Evolutionary conservation across 2,329 filamentous ascomycete genomes (phyloP).

Genomic region (Arthrobotrys pseudoclavata): DNA sequence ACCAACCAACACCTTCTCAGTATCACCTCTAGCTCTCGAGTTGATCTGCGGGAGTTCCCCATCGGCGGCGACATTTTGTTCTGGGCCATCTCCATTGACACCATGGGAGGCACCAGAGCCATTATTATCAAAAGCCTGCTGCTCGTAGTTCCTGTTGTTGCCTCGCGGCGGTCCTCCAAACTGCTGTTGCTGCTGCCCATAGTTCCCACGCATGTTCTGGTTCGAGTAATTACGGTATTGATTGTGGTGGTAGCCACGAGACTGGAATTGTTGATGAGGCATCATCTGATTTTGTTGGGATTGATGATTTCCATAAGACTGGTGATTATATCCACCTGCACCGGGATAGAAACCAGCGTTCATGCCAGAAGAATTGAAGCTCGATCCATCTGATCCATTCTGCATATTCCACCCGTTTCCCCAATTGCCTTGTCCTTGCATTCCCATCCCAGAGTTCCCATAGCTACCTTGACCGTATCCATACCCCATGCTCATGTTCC

Average conservation of each 20-base stretch:
- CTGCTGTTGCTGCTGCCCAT: slow-evolving; percentile 55
- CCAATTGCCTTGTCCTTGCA: slow-evolving; percentile 60
- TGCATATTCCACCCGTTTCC: slow-evolving; percentile 62
- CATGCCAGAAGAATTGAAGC: slow-evolving; percentile 60
- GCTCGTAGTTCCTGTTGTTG: slow-evolving; percentile 54
- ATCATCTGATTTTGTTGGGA: slow-evolving; percentile 61
- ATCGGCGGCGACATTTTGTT: slow-evolving; percentile 27
- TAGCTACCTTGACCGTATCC: slow-evolving; percentile 59
- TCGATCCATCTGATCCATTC: slow-evolving; percentile 60
- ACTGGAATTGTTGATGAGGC: slow-evolving; percentile 61
- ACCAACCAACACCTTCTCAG: slow-evolving; percentile 50
- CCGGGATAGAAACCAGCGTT: slow-evolving; percentile 64
- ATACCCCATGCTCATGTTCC: slow-evolving; percentile 60
- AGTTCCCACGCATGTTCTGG: slow-evolving; percentile 60
- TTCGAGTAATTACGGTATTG: slow-evolving; percentile 60
- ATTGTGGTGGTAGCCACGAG: slow-evolving; percentile 60
- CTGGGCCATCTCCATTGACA: slow-evolving; percentile 44
- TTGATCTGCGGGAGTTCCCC: slow-evolving; percentile 48
- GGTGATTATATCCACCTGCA: slow-evolving; percentile 65
- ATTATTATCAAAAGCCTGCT: slow-evolving; percentile 53
- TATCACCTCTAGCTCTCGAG: slow-evolving; percentile 41
- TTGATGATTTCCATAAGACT: slow-evolving; percentile 64
- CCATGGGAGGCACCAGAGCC: slow-evolving; percentile 37
- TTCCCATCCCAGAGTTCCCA: slow-evolving; percentile 58
- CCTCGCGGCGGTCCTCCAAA: slow-evolving; percentile 54